Evolutionary conservation across 257 asterid genomes (phyloP), one percentile per base, ranked within the genome.

Genomic region (Linderniella brevidens): DNA sequence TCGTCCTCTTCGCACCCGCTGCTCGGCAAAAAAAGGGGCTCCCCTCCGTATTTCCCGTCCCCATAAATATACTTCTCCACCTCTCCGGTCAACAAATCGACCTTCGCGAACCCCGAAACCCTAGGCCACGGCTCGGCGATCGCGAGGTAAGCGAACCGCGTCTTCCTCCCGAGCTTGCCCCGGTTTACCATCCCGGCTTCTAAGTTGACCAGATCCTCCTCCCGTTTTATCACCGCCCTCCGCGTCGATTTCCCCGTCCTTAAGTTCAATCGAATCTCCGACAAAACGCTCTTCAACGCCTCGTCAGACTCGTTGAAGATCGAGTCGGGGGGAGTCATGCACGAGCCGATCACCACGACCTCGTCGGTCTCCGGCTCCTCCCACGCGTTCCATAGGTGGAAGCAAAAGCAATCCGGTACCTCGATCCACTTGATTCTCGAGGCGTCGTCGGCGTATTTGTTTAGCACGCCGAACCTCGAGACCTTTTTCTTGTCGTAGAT

Each of bases 101-200:
- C 76, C 16, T 78, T 78, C 0, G 88, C 80, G 19, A 78, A 74
- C 0, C 88, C 88, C 0, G 84, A 74, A 0, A 78, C 88, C 36
- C 69, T 78, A 11, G 88, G 88, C 83, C 88, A 78, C 8, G 88
- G 83, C 63, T 78, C 88, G 9, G 80, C 83, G 0, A 78, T 55
- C 1, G 88, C 84, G 0, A 78, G 73, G 20, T 78, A 78, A 4
- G 71, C 76, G 40, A 18, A 67, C 54, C 56, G 37, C 2, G 88
- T 72, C 52, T 69, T 78, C 53, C 84, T 60, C 36, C 90, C 90
- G 2, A 78, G 57, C 17, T 8, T 35, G 48, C 74, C 64, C 50
- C 73, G 54, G 70, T 78, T 78, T n/a, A 78, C 90, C 90, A 78
- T 78, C 1, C 90, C 90, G 15, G 84, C 90, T 47, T 78, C 84